Conservation (phyloP, 352 stramenopile species). For the Thalassiosira hispida region DNA sequence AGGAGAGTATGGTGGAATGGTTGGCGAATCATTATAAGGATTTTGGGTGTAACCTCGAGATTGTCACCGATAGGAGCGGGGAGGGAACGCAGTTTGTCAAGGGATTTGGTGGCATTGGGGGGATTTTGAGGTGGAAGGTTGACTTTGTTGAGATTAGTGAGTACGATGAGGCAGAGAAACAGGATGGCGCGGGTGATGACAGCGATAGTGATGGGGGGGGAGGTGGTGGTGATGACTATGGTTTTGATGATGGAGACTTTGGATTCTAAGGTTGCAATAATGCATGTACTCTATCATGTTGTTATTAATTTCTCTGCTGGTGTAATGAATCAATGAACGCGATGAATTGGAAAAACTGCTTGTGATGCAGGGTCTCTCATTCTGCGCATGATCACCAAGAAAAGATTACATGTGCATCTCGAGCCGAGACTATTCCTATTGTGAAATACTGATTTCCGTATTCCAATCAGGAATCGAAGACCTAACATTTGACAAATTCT, state of each 20-base stretch:
- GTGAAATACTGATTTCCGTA: too few relatives aligned
- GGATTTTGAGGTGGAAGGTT: constrained; percentile 98
- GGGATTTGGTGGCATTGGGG: constrained; percentile 99
- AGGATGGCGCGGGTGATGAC: constrained; percentile 81
- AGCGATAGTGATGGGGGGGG: constrained; percentile 83
- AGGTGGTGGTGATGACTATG: constrained; percentile 58
- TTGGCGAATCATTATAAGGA: constrained; percentile 99
- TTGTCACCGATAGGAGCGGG: constrained; percentile 96
- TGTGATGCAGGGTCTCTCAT: too few relatives aligned
- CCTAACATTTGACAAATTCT: too few relatives aligned
- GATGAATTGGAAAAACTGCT: too few relatives aligned
- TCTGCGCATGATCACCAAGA: too few relatives aligned
- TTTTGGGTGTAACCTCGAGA: constrained; percentile 98
- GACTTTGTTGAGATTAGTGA: constrained; percentile 93
- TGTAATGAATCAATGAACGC: too few relatives aligned
- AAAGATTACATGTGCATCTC: too few relatives aligned
- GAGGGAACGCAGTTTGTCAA: constrained; percentile 99
- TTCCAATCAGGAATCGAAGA: too few relatives aligned
- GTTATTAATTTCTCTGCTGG: too few relatives aligned
- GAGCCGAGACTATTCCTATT: too few relatives aligned
- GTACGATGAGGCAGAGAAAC: constrained; percentile 85
- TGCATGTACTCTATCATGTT: not conserved
- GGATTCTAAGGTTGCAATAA: constrained; percentile 59
- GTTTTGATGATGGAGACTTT: constrained; percentile 90
- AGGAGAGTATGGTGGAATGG: constrained; percentile 97